Evolutionary conservation across 495 filamentous ascomycete genomes (phyloP), one percentile per base, ranked within the genome.

Genomic region (Xylaria palmicola): DNA sequence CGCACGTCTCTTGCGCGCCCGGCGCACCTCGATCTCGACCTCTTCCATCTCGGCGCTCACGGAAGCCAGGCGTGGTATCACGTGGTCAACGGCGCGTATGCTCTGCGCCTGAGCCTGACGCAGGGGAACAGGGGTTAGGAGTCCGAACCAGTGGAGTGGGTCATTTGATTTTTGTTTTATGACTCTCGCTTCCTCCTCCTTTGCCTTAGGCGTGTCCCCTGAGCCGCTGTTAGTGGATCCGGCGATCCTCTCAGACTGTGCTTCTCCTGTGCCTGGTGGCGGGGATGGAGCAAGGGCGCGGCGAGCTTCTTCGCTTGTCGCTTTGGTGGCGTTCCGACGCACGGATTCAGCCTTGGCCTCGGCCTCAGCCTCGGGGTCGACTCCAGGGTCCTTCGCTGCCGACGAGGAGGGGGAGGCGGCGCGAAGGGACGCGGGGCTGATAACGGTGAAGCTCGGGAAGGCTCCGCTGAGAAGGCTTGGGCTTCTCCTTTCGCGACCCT

Each of bases 61-160:
- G 9, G 74, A 69, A 27, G 71, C 77, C 44, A 85, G 65, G 47
- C 65, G 62, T 1, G 82, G 82, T 22, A 84, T 66, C 39, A 79
- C 59, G 8, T 76, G 66, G 66, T 78, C 74, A 6, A 83, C 74
- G 2, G 74, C 74, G 55, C 73, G 52, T 41, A 79, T 63, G 22
- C 78, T 74, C 41, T 73, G 69, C 12, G 53, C 72, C 69, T 90
- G 88, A 0, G 88, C 86, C 22, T 68, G 75, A 50, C 86, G 83
- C 39, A 92, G 77, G 6, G 85, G 72, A 26, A 72, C 73, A 0
- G 89, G 85, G 8, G 85, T 80, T 0, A 91, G 73, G 36, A 91
- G 80, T 5, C 88, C 88, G 69, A 88, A 91, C 87, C 87, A 90
- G 34, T 79, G 72, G 43, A 91, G 77, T 5, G 89, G 88, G 66